Base-by-base conservation (phyloP, 345 rosid genomes). In the Salix purpurea region DNA sequence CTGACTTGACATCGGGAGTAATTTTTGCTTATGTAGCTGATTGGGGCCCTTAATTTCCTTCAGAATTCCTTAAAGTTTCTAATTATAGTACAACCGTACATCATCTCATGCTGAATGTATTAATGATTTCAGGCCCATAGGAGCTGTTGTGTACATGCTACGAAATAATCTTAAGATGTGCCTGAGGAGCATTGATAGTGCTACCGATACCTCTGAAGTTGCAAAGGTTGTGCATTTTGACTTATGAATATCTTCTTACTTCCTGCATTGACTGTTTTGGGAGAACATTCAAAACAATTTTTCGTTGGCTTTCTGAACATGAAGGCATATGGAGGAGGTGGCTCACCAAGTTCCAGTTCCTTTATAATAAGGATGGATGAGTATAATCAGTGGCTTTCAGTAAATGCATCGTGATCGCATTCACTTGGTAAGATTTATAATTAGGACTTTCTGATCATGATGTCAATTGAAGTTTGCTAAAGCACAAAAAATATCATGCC, bases 311-410 rank as follows among this genome's bases (percentile, higher is more conserved):
- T 56, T 71, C 48, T 48, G 15, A 82, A 74, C 69, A 37, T 83
- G 84, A 83, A 92, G 97, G 99, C 92, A 66, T 93, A 93, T 79
- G 99, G 96, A 24, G 99, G 96, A 74, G 97, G 99, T 69, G 94
- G 97, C 76, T 74, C 86, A 26, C 83, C 78, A 4, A 67, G 85
- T 75, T 93, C 97, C 65, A 95, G 96, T 80, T 92, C 97, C 61
- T 93, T 95, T 70, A 88, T 91, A 39, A 93, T 91, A 81, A 91
- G 95, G 85, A 93, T 95, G 94, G 97, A 90, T 69, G 95, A 91
- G 77, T 92, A 90, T 65, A 92, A 88, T 83, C 84, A 79, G 78
- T 95, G 99, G 98, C 76, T 79, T 79, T 75, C 89, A 3, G 77
- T 4, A 37, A 13, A 54, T 24, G 32, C 34, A 37, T 56, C 72